A percentile compares a stretch with the other conserved stretches of the same genome.
Evolutionary conservation across 345 rosid genomes (phyloP).

Genomic region (Passiflora organensis): DNA sequence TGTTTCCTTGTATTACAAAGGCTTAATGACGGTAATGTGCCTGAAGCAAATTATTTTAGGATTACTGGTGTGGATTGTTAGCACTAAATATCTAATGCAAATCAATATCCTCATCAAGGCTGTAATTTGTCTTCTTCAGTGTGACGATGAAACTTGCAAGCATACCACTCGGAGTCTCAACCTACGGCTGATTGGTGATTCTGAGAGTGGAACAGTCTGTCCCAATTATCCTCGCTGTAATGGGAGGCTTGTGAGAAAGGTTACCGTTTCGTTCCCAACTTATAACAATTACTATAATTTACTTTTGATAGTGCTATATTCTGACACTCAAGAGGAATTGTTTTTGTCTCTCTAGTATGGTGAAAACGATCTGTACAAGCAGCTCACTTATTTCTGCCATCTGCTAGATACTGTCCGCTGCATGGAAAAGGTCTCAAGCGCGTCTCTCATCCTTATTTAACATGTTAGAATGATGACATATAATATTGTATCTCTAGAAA

Average conservation of each 20-base stretch:
- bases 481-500: too few species aligned
- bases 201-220: constrained; percentile 95
- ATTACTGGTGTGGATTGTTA: neutral
- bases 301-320: neutral
- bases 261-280: constrained; percentile 8
- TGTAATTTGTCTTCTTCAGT: constrained; percentile 40
- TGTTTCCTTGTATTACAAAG: constrained; percentile 71
- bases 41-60: neutral
- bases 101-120: constrained; percentile 3
- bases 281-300: neutral
- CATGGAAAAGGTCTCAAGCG: constrained; percentile 57
- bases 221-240: constrained; percentile 88
- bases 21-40: constrained; percentile 88
- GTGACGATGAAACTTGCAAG: constrained; percentile 95
- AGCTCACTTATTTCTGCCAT: constrained; percentile 78
- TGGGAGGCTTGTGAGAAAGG: constrained; percentile 80
- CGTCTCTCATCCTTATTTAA: too few species aligned
- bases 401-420: constrained; percentile 59
- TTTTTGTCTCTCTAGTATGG: constrained; percentile 45
- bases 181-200: constrained; percentile 65
- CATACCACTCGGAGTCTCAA: constrained; percentile 62
- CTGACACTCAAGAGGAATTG: constrained; percentile 1
- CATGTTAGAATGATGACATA: too few species aligned
- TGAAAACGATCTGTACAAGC: constrained; percentile 90
- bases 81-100: too few species aligned